These are phyloP conservation scores for Suhomyces ambrosiae DNA, from an alignment of 1,139 yeast species.

Conservation along the genomic window DNA sequence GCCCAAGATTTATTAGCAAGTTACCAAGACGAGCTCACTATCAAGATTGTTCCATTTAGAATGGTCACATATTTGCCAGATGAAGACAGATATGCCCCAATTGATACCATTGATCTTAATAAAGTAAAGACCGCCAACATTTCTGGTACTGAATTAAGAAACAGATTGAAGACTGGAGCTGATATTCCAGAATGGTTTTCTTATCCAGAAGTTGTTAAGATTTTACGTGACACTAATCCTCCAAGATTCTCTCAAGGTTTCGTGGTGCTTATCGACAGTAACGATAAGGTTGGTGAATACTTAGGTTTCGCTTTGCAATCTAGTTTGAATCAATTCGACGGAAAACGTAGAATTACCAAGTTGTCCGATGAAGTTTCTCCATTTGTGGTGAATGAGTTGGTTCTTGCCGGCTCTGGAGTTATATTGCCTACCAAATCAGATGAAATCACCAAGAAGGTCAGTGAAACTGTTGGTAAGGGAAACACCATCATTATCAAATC, in stretches of 20 bases:
- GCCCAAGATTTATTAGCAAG: conserved; percentile 87
- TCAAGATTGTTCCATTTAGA: conserved; percentile 90
- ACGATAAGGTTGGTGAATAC: conserved; percentile 53
- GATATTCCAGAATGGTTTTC: conserved; percentile 97
- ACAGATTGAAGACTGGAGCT: conserved; percentile 81
- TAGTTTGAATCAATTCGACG: conserved; percentile 84
- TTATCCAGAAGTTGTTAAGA: conserved; percentile 92
- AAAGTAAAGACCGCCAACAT: conserved; percentile 85
- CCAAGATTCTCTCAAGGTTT: conserved; percentile 91
- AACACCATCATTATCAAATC: conserved; percentile 27
- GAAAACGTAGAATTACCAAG: conserved; percentile 82
- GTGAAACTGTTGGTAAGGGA: conserved; percentile 46
- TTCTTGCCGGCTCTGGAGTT: conserved; percentile 89
- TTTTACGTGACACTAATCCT: conserved; percentile 89
- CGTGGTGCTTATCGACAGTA: conserved; percentile 64
- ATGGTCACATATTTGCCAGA: conserved; percentile 97
- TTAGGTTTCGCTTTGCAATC: conserved; percentile 85
- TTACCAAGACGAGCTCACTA: conserved; percentile 70
- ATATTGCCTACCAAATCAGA: conserved; percentile 54
- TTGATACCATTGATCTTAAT: conserved; percentile 77
- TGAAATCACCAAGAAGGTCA: conserved; percentile 37
- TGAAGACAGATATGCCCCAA: conserved; percentile 92
- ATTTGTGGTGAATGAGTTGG: conserved; percentile 76
- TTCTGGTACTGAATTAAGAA: conserved; percentile 93
- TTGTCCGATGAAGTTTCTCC: conserved; percentile 58